Percentiles rank a stretch among this genome's conserved stretches.
Conservation (phyloP, 345 rosid species). For the Xanthoceras sorbifolium region DNA sequence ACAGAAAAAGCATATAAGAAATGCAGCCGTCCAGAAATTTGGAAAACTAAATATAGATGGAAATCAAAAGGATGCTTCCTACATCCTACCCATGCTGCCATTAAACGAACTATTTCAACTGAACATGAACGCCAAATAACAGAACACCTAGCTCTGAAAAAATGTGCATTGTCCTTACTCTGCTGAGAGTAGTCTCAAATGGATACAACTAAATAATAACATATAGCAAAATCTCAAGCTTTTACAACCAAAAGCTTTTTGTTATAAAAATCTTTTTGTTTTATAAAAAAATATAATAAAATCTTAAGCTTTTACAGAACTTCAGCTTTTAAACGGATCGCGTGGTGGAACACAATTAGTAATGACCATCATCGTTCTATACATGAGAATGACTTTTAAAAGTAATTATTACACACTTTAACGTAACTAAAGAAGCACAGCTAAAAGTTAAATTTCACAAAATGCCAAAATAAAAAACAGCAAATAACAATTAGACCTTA, state of each 20-base stretch:
- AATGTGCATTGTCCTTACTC: neutral
- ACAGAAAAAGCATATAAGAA: neutral
- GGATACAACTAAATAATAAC: neutral
- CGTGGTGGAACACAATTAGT: neutral
- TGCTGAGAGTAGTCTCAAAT: neutral
- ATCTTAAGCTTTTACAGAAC: neutral
- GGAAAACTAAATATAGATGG: neutral
- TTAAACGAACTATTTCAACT: neutral
- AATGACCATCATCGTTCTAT: neutral
- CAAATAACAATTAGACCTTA: neutral
- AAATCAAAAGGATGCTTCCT: neutral
- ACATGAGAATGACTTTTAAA: neutral
- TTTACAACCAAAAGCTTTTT: neutral
- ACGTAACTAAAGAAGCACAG: neutral
- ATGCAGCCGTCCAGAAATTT: constrained; percentile 6
- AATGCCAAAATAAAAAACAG: neutral
- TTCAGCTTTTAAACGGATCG: neutral
- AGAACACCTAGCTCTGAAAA: neutral
- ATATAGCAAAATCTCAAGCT: neutral
- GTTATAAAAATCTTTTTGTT: neutral
- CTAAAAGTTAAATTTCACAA: neutral
- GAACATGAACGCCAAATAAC: neutral
- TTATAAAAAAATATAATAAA: neutral
- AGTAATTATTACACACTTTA: neutral
- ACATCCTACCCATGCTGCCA: neutral